These are phyloP conservation scores for Hemisphaericaspora nanyangensis DNA, from an alignment of 805 yeast species.

Conservation along the genomic window DNA sequence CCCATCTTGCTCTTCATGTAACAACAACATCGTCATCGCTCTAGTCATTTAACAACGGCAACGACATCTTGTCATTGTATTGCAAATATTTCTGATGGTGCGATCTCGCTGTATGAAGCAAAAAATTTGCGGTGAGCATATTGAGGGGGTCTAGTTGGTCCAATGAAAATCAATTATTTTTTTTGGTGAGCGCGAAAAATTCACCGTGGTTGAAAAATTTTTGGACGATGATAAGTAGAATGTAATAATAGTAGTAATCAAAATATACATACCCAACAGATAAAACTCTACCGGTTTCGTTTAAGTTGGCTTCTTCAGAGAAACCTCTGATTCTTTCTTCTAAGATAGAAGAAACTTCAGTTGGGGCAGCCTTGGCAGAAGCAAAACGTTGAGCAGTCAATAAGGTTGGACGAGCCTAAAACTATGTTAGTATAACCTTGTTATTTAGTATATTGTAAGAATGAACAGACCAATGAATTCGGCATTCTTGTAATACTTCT, in stretches of 20 bases:
- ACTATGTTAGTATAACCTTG: slow-evolving; percentile 26
- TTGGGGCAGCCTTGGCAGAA: slow-evolving; percentile 96
- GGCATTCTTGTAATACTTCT: too few species aligned
- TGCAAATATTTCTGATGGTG: too few species aligned
- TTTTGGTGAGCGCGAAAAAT: not conserved
- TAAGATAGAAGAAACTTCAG: slow-evolving; percentile 97
- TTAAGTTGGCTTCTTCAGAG: slow-evolving; percentile 92
- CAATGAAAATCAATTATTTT: slow-evolving; percentile 2
- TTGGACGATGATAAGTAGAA: too few species aligned
- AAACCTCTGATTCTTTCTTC: slow-evolving; percentile 99
- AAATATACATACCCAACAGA: slow-evolving; percentile 78
- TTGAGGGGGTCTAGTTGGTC: too few species aligned
- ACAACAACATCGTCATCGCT: not conserved
- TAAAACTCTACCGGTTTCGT: slow-evolving; percentile 99
- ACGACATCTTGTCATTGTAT: too few species aligned
- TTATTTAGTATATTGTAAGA: too few species aligned
- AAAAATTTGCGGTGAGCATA: too few species aligned
- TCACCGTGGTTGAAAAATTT: not conserved
- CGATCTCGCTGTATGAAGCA: too few species aligned
- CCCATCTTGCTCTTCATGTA: too few species aligned
- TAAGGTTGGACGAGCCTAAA: slow-evolving; percentile 68
- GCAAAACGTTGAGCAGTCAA: slow-evolving; percentile 78
- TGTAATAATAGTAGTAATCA: not conserved
- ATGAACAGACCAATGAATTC: too few species aligned
- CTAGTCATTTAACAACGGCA: too few species aligned